Conservation (phyloP, 2,329 filamentous ascomycete genomes). For the Paecilomyces formosus region DNA sequence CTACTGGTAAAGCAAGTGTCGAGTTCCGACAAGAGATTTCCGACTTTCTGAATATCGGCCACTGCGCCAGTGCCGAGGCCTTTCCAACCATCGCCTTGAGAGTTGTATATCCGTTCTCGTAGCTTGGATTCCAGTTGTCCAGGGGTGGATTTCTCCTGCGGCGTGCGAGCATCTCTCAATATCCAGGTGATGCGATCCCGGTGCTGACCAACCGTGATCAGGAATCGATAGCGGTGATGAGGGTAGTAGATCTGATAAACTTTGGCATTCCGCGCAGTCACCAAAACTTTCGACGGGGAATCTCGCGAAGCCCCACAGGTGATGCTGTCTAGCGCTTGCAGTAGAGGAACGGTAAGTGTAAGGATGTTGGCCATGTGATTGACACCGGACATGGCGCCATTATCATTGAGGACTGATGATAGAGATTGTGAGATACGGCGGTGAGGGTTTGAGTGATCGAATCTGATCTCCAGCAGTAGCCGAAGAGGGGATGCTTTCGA, state of each 20-base stretch:
- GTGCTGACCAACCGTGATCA: conserved; percentile 19
- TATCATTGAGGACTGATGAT: conserved; percentile 26
- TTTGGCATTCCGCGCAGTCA: conserved; percentile 28
- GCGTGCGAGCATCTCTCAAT: conserved; percentile 20
- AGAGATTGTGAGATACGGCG: conserved; percentile 34
- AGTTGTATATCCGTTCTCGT: conserved; percentile 25
- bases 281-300: conserved; percentile 18
- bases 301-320: conserved; percentile 16
- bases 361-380: conserved; percentile 24
- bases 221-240: conserved; percentile 23
- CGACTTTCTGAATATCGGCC: conserved; percentile 23
- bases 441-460: conserved; percentile 30
- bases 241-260: conserved; percentile 30
- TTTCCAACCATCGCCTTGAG: conserved; percentile 31
- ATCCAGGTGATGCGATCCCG: conserved; percentile 26
- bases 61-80: conserved; percentile 32
- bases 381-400: conserved; percentile 20
- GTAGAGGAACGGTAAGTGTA: conserved; percentile 28
- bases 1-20: conserved; percentile 19
- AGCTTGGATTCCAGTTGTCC: conserved; percentile 16
- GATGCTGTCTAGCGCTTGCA: conserved; percentile 28
- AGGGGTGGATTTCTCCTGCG: conserved; percentile 9
- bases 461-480: conserved; percentile 23
- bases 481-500: conserved; percentile 19
- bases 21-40: conserved; percentile 23